Conservation (phyloP, 495 filamentous ascomycete species). For the Hypoxylon trugodes region DNA sequence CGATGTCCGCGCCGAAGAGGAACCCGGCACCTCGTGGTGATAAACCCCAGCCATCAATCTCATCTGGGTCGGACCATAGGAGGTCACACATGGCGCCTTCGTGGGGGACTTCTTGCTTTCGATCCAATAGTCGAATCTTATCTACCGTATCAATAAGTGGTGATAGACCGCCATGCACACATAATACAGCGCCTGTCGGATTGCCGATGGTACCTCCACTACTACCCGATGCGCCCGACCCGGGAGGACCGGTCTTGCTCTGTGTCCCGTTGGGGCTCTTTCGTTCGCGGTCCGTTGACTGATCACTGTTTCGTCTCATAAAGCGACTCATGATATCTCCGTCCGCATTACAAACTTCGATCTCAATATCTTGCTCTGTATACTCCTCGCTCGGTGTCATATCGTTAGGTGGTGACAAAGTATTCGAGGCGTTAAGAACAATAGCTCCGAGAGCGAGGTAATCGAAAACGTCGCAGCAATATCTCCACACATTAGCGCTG, state of each 20-base stretch:
- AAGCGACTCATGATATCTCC: slow-evolving; percentile 81
- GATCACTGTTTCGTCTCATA: slow-evolving; percentile 29
- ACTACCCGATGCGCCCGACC: slow-evolving; percentile 76
- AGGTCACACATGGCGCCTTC: slow-evolving; percentile 99
- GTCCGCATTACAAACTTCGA: slow-evolving; percentile 86
- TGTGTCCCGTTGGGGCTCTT: slow-evolving; percentile 53
- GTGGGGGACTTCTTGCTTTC: slow-evolving; percentile 98
- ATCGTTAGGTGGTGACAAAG: slow-evolving; percentile 62
- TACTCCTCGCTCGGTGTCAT: slow-evolving; percentile 55
- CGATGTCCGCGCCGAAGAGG: slow-evolving; percentile 95
- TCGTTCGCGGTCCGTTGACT: slow-evolving; percentile 24
- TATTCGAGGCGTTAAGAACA: slow-evolving; percentile 85
- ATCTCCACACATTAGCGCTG: slow-evolving; percentile 96
- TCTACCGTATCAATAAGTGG: slow-evolving; percentile 93
- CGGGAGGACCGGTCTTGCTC: slow-evolving; percentile 72
- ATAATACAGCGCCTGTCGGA: slow-evolving; percentile 84
- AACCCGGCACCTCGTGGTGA: slow-evolving; percentile 95
- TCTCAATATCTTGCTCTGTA: slow-evolving; percentile 79
- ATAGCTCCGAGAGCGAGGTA: slow-evolving; percentile 95
- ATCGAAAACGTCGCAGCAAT: slow-evolving; percentile 99
- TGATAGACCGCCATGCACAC: slow-evolving; percentile 92
- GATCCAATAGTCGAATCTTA: slow-evolving; percentile 93
- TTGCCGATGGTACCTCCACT: slow-evolving; percentile 70
- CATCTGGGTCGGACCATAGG: slow-evolving; percentile 97
- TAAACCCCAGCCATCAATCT: slow-evolving; percentile 97